Evolutionary conservation across 2,329 filamentous ascomycete species (phyloP), one percentile per base, ranked within the genome.

Genomic region (Trichoderma sp.): DNA sequence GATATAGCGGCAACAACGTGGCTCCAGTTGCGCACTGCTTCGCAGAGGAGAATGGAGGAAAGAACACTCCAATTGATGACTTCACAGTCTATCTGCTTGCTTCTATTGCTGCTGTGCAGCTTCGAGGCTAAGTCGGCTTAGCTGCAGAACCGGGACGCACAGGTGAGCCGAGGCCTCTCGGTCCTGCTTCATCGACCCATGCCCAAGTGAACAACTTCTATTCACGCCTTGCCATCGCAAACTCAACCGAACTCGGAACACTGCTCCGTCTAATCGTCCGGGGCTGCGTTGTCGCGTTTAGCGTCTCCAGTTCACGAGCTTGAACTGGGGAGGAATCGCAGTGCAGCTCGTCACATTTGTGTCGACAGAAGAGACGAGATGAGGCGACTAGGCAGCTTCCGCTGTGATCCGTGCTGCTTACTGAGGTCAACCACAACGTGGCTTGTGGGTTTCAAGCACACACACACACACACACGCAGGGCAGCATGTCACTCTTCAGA

Each of bases 21-120:
- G 63, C 63, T 61, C 56, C 63, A 65, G 56, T 61, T 65, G 52
- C 56, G 56, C 57, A 50, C 17, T 28, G 56, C 26, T 12, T 48
- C 39, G 39, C 55, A 30, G 43, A 4, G 57, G 34, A 26, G n/a
- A 50, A 50, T 24, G 21, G 3, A 24, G 21, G 41, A 28, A 26
- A 28, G 28, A 41, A 21, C 21, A 63, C 51, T 34, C 21, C 21
- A 24, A 2, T 24, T 3, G 21, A 39, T 39, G 34, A 5, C 34
- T 39, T 5, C 34, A 14, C 34, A 14, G 34, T 26, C 54, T 47
- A 30, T 3, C 3, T 41, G 19, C n/a, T 39, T 19, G 43, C 43
- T 26, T 7, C 3, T 9, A 7, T 58, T 48, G 47, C 14, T 34
- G 30, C 43, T 58, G 44, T 24, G 34, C 51, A 15, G 24, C 21